phyloP scores from a whole-genome alignment of 1,139 yeast genomes.

The Debaryomyces nepalensis region DNA sequence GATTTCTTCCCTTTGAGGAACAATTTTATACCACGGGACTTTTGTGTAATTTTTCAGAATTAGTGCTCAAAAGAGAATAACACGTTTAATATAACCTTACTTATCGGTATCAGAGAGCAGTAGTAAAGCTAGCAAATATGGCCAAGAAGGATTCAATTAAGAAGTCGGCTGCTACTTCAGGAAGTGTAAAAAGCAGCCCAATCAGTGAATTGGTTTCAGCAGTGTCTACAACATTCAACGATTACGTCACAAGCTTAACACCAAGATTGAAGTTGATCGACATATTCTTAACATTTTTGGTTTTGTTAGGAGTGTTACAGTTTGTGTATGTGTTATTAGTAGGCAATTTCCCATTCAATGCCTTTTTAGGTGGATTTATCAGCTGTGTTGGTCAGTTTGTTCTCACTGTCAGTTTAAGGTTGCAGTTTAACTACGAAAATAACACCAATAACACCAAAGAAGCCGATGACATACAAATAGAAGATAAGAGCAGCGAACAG shows the following conservation, averaged over 20 bases:
- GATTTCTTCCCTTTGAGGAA: background rate
- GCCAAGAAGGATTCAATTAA: conserved; percentile 42
- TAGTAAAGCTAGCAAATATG: conserved; percentile 28
- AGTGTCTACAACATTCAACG: conserved; percentile 48
- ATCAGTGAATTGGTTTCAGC: conserved; percentile 53
- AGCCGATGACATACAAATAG: conserved; percentile 7
- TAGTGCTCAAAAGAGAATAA: conserved; percentile 18
- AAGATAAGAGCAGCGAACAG: conserved; percentile 10
- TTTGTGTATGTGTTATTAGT: conserved; percentile 74
- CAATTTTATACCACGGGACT: background rate
- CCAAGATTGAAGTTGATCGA: conserved; percentile 72
- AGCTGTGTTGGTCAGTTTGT: conserved; percentile 96
- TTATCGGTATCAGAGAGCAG: no score
- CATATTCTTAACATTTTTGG: conserved; percentile 72
- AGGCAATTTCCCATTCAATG: conserved; percentile 96
- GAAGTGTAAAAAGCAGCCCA: conserved; percentile 17
- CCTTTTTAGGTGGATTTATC: conserved; percentile 90
- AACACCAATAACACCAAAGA: conserved; percentile 14
- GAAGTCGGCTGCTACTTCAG: conserved; percentile 26
- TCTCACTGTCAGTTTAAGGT: conserved; percentile 75
- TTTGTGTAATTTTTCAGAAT: conserved; percentile 11
- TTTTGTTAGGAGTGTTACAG: conserved; percentile 75
- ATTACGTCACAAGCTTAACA: conserved; percentile 48
- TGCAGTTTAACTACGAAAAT: conserved; percentile 53
- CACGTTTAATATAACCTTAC: conserved; percentile 7